phyloP scores from a whole-genome alignment of 2,329 filamentous ascomycete species.

The Trichophyton schoenleinii region DNA sequence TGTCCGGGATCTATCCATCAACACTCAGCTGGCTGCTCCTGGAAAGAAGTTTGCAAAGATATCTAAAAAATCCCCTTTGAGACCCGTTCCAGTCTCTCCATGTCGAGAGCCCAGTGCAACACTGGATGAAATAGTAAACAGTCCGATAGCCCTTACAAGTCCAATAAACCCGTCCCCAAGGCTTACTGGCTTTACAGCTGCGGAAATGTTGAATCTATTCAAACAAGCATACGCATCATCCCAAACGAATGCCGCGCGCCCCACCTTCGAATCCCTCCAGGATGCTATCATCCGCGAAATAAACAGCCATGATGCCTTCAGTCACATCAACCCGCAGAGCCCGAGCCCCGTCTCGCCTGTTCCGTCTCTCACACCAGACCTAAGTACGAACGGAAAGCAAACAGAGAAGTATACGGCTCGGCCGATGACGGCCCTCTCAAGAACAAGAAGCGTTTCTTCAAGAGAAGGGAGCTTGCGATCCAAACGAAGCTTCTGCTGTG shows the following conservation, averaged over 20 bases:
- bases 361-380: background rate
- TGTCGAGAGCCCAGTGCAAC: conserved; percentile 20
- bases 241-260: conserved; percentile 18
- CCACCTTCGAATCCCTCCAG: conserved; percentile 31
- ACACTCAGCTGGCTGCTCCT: conserved; percentile 26
- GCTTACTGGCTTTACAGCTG: conserved; percentile 22
- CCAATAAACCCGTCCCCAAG: conserved; percentile 17
- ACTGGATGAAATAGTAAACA: conserved; percentile 33
- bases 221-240: conserved; percentile 26
- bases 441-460: conserved; percentile 17
- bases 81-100: background rate
- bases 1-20: conserved; percentile 29
- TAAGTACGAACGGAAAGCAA: background rate
- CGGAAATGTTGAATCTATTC: conserved; percentile 33
- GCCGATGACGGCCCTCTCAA: background rate
- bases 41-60: conserved; percentile 23
- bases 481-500: conserved; percentile 23
- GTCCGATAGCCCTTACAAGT: conserved; percentile 22
- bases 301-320: conserved; percentile 34
- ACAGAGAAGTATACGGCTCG: background rate
- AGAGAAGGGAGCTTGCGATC: conserved; percentile 21
- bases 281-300: conserved; percentile 34
- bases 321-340: conserved; percentile 11
- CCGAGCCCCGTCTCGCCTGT: conserved; percentile 1
- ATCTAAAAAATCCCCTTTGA: conserved; percentile 20